Base-by-base conservation (phyloP, 2,329 filamentous ascomycete species). In the Cryphonectria carpinicola region DNA sequence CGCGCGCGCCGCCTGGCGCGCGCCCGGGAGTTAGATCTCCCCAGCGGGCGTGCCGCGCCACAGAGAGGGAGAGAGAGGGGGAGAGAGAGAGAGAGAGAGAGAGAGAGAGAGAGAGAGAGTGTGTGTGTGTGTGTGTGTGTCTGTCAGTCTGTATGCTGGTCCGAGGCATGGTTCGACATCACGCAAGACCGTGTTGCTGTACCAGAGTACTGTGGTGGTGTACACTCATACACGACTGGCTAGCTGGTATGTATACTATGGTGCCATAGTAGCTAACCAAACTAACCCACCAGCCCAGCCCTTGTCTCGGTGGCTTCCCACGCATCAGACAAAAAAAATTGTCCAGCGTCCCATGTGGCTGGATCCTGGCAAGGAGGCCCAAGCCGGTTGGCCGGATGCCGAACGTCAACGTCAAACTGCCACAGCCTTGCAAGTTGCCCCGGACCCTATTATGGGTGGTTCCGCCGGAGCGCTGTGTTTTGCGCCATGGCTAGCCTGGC, bases 401-500 rank as follows among this genome's bases (percentile, higher is more conserved):
- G 70, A 71, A 60, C 32, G 52, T 69, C 62, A 66, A 66, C 49
- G 65, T 66, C 65, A 66, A 66, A 66, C 65, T 46, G 39, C 61
- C 63, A 52, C 39, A 67, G 65, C 65, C 65, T 60, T 46, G 28
- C 54, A 65, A 35, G 63, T 35, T 35, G 37, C 63, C 63, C 41
- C 25, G 41, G 22, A 32, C 41, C 63, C 41, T 43, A 65, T 49
- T 35, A 65, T 43, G 65, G 65, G 68, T 70, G 49, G 49, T 65
- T 66, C 70, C 52, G 70, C 70, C 67, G 70, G 56, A 56, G 61
- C 65, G 68, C 70, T 69, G 69, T 64, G 70, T 67, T 70, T 64
- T 72, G 70, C 70, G 70, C 70, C 70, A 69, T 72, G 65, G 70
- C 68, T 72, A 72, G 70, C 65, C 54, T 65, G 46, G 60, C 54